phyloP scores from a whole-genome alignment of 495 filamentous ascomycete species.

The Polyplosphaeria fusca region DNA sequence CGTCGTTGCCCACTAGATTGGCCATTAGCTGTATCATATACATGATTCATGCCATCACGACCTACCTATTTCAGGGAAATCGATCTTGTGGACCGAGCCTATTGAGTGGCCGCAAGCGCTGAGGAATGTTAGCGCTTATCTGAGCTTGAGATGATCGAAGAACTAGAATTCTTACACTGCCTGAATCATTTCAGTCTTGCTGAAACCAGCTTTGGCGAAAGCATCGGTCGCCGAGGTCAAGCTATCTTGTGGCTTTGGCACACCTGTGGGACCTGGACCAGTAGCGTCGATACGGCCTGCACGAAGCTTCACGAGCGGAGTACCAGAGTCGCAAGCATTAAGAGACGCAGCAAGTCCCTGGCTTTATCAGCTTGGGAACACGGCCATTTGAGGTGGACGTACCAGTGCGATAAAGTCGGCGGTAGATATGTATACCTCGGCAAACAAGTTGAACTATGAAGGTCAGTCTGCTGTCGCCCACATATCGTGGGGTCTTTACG shows the following conservation, averaged over 20 bases:
- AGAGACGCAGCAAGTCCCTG: neutral
- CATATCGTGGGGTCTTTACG: neutral
- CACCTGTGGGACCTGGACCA: neutral
- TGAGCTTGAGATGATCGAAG: neutral
- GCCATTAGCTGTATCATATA: neutral
- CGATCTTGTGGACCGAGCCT: neutral
- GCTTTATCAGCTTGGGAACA: neutral
- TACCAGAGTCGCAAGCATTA: neutral
- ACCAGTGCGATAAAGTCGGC: neutral
- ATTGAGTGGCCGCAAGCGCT: neutral
- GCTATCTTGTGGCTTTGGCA: neutral
- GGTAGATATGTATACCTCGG: neutral
- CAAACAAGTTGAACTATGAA: neutral
- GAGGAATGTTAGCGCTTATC: neutral
- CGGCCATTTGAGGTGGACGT: neutral
- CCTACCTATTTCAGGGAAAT: neutral
- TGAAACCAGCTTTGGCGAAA: neutral
- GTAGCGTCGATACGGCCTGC: neutral
- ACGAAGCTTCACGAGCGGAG: neutral
- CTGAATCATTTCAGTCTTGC: neutral
- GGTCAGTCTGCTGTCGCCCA: neutral
- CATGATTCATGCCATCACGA: neutral
- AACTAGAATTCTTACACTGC: neutral
- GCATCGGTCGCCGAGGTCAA: neutral
- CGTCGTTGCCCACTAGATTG: neutral